Evolutionary conservation across 139 green algal genomes (phyloP).

Genomic region (Yamagishiella unicocca): DNA sequence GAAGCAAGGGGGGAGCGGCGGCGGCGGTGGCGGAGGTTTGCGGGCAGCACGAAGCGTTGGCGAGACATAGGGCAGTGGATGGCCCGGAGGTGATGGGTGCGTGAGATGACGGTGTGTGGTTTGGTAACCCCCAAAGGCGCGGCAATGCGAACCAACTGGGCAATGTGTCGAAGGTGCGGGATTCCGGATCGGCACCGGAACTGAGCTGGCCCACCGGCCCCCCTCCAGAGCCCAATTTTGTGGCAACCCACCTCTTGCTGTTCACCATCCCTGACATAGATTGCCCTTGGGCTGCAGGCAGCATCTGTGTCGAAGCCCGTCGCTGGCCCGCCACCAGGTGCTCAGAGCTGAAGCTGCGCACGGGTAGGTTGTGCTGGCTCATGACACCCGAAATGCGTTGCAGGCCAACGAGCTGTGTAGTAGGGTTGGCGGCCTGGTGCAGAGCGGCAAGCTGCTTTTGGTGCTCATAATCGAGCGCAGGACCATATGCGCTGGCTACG

Average conservation of each 20-base stretch:
- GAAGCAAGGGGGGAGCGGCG: too few relatives aligned
- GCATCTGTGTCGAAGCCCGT: not conserved
- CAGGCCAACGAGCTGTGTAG: not conserved
- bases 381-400: constrained; percentile 11
- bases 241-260: constrained; percentile 27
- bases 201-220: too few relatives aligned
- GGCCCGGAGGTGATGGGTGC: too few relatives aligned
- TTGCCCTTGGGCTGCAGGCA: not conserved
- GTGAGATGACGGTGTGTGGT: too few relatives aligned
- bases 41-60: too few relatives aligned
- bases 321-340: constrained; percentile 34
- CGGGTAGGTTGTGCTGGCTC: constrained; percentile 31
- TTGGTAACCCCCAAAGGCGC: too few relatives aligned
- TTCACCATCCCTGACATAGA: not conserved
- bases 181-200: too few relatives aligned
- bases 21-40: too few relatives aligned
- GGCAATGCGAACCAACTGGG: too few relatives aligned
- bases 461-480: not conserved
- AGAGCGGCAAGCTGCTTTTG: constrained; percentile 3
- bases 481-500: not conserved
- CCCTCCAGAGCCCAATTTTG: too few relatives aligned
- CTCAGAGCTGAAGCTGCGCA: constrained; percentile 45
- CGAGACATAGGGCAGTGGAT: too few relatives aligned
- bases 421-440: not conserved
- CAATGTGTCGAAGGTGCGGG: too few relatives aligned